Percentiles rank a stretch among this genome's conserved stretches.
Evolutionary conservation across 495 filamentous ascomycete species (phyloP).

Genomic region (Tuber indicum): DNA sequence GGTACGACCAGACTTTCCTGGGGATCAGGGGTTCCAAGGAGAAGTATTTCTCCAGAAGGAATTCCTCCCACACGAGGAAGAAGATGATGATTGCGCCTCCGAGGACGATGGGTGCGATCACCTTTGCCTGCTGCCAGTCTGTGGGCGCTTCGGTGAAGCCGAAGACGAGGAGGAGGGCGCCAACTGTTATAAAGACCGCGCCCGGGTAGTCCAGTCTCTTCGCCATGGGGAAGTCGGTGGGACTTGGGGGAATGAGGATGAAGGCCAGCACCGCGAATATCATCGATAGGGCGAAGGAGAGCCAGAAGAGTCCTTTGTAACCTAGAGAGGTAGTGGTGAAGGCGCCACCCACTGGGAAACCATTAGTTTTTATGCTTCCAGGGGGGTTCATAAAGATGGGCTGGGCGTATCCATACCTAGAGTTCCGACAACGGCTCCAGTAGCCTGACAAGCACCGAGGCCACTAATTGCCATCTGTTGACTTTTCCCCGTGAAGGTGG

Average conservation of each 20-base stretch:
- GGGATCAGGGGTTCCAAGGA: constrained; percentile 20
- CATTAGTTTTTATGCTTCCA: constrained; percentile 5
- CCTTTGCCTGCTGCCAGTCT: constrained; percentile 17
- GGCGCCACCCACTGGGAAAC: constrained; percentile 15
- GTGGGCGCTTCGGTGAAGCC: constrained; percentile 21
- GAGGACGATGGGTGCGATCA: constrained; percentile 19
- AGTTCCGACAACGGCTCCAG: constrained; percentile 16
- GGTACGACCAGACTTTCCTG: constrained; percentile 20
- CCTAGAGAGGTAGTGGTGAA: constrained; percentile 21
- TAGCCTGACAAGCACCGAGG: constrained; percentile 16
- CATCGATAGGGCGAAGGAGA: constrained; percentile 19
- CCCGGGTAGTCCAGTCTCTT: constrained; percentile 24
- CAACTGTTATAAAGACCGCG: constrained; percentile 19
- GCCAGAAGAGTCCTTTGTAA: constrained; percentile 18
- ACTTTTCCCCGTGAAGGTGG: constrained; percentile 18
- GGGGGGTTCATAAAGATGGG: neutral
- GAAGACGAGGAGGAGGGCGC: constrained; percentile 23
- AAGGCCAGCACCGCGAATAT: constrained; percentile 13
- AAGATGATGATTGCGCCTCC: constrained; percentile 13
- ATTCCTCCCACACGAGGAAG: constrained; percentile 22
- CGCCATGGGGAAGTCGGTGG: constrained; percentile 10
- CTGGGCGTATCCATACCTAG: constrained; percentile 11
- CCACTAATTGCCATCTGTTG: constrained; percentile 21
- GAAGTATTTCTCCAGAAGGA: constrained; percentile 10
- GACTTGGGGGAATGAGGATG: constrained; percentile 14